A percentile compares a stretch with the other conserved stretches of the same genome.
These are phyloP conservation scores for Lotmaria passim DNA, from an alignment of 208 protist genomes.

Conservation along the genomic window DNA sequence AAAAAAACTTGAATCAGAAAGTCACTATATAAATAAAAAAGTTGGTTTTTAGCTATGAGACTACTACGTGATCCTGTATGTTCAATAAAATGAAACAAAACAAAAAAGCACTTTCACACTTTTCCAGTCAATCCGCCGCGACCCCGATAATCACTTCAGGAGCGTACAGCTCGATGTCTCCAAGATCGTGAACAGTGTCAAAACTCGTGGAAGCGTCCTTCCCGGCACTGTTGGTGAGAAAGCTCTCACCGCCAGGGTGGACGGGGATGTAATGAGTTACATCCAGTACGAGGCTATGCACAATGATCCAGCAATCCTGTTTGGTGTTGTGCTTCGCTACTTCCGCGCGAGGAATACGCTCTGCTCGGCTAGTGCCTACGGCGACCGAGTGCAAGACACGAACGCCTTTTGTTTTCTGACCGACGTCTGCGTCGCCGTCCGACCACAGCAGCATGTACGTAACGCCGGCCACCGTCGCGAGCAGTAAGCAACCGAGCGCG, in stretches of 20 bases:
- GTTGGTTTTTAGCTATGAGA: no score
- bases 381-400: background rate
- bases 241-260: slow-evolving; percentile 7
- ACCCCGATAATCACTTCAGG: slow-evolving; percentile 8
- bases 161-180: slow-evolving; percentile 7
- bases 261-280: slow-evolving; percentile 12
- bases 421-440: no score
- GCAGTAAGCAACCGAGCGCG: no score
- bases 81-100: no score
- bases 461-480: no score
- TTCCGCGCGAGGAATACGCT: slow-evolving; percentile 3
- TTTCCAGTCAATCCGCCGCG: background rate
- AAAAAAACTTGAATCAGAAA: no score
- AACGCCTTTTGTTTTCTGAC: background rate
- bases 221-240: background rate
- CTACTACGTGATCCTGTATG: no score
- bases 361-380: background rate
- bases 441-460: no score
- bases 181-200: slow-evolving; percentile 4
- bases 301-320: slow-evolving; percentile 1
- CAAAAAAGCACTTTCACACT: no score
- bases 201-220: background rate
- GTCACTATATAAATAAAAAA: no score
- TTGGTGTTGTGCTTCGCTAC: slow-evolving; percentile 9
- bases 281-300: background rate